Conservation (phyloP, 1,284 basidiomycete species). For the Rhodotorula sp. region DNA sequence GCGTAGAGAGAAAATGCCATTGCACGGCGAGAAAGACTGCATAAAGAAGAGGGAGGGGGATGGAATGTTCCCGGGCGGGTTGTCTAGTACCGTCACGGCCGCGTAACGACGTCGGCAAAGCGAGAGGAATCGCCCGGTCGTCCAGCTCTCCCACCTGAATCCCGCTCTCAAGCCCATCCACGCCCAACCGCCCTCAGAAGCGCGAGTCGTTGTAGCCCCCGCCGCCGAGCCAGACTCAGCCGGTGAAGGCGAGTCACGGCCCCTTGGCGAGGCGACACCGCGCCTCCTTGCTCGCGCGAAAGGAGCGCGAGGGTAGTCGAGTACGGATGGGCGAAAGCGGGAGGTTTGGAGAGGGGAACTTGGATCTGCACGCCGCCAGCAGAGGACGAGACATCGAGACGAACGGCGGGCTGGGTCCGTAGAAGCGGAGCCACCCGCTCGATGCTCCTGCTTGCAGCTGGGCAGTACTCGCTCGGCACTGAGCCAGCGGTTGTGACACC, state of each 20-base stretch:
- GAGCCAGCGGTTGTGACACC: not conserved
- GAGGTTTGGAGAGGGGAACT: conserved; percentile 15
- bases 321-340: conserved; percentile 1
- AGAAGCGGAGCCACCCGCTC: conserved; percentile 4
- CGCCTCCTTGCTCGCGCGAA: not conserved
- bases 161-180: conserved; percentile 12
- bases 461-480: not conserved
- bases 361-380: conserved; percentile 11
- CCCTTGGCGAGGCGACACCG: not conserved
- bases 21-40: not conserved
- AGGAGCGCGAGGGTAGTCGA: not conserved
- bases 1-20: not conserved
- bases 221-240: conserved; percentile 4
- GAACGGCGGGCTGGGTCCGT: conserved; percentile 9
- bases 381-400: conserved; percentile 20
- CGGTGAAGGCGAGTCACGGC: conserved; percentile 9
- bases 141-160: conserved; percentile 13
- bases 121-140: conserved; percentile 6
- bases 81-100: conserved; percentile 3
- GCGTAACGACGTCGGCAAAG: conserved; percentile 4
- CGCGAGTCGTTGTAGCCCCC: not conserved
- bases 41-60: not conserved
- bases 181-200: not conserved
- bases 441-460: conserved; percentile 14
- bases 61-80: conserved; percentile 2